Percentiles rank a stretch among this genome's conserved stretches.
These are phyloP conservation scores for Nakataea oryzae DNA, from an alignment of 2,329 filamentous ascomycete genomes.

Conservation along the genomic window DNA sequence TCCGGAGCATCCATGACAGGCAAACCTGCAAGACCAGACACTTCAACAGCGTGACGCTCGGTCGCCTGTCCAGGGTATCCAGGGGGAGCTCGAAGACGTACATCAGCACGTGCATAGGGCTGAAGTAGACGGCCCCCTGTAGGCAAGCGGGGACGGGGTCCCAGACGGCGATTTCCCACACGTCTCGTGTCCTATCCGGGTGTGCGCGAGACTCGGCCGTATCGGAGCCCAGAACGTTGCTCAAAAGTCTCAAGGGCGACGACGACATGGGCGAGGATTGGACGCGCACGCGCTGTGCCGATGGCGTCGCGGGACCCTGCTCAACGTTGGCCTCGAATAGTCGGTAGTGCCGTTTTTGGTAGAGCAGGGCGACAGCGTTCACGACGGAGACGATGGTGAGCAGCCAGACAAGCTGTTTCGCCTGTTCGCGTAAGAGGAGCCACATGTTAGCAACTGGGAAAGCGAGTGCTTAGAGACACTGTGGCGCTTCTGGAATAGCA, in stretches of 20 bases:
- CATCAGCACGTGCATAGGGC: conserved; percentile 82
- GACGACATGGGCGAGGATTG: conserved; percentile 66
- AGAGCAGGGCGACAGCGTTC: conserved; percentile 77
- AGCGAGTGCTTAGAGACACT: background rate
- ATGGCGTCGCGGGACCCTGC: conserved; percentile 64
- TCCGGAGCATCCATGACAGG: conserved; percentile 65
- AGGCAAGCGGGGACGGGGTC: conserved; percentile 80
- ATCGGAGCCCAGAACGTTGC: conserved; percentile 54
- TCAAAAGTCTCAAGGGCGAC: conserved; percentile 69
- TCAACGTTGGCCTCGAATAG: conserved; percentile 85
- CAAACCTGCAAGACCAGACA: conserved; percentile 67
- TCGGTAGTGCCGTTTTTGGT: conserved; percentile 74
- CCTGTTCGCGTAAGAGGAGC: conserved; percentile 29
- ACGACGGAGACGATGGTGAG: conserved; percentile 55
- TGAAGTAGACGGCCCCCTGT: conserved; percentile 80
- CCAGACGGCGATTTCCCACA: conserved; percentile 93
- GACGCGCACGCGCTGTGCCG: conserved; percentile 78
- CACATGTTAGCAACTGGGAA: conserved; percentile 5
- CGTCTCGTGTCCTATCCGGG: conserved; percentile 71
- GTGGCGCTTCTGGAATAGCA: background rate
- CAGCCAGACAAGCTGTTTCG: conserved; percentile 59
- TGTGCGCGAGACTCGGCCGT: conserved; percentile 76
- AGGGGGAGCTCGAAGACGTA: conserved; percentile 85
- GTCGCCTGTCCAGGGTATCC: conserved; percentile 61
- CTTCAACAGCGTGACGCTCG: conserved; percentile 77